These are phyloP conservation scores for Alopecurus myosuroides DNA, from an alignment of 176 grass and related monocot species.

Conservation along the genomic window DNA sequence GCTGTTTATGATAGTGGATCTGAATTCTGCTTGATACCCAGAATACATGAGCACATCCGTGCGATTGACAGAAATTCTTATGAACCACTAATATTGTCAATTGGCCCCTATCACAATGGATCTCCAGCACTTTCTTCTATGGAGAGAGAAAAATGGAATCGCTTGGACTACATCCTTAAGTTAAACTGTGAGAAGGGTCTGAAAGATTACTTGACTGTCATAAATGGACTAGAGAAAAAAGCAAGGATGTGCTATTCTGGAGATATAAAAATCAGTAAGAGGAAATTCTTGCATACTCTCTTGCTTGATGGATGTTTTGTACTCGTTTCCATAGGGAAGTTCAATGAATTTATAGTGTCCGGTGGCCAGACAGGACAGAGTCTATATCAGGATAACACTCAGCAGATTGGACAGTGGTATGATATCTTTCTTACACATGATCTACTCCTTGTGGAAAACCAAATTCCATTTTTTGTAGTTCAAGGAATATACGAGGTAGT, in stretches of 20 bases:
- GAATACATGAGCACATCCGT: not conserved
- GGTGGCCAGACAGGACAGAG: fast-evolving
- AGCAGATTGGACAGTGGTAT: not conserved
- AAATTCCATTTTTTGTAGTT: not conserved
- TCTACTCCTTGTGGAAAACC: not conserved
- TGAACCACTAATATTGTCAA: not conserved
- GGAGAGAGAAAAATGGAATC: not conserved
- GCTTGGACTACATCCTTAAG: not conserved
- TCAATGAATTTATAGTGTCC: not conserved
- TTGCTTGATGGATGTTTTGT: constrained; percentile 26
- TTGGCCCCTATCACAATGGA: constrained; percentile 10
- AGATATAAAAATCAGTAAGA: constrained; percentile 6
- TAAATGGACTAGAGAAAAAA: not conserved
- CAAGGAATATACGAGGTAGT: not conserved
- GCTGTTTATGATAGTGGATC: not conserved
- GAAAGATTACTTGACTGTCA: not conserved
- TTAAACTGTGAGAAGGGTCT: not conserved
- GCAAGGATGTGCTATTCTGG: constrained; percentile 14
- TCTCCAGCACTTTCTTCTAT: not conserved
- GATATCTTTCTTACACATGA: not conserved
- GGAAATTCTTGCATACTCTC: not conserved
- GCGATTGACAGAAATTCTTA: not conserved
- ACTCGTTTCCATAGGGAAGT: not conserved
- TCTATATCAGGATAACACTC: not conserved
- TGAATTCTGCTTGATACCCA: not conserved